These are phyloP conservation scores for Salix exigua DNA, from an alignment of 345 rosid species.

Conservation along the genomic window DNA sequence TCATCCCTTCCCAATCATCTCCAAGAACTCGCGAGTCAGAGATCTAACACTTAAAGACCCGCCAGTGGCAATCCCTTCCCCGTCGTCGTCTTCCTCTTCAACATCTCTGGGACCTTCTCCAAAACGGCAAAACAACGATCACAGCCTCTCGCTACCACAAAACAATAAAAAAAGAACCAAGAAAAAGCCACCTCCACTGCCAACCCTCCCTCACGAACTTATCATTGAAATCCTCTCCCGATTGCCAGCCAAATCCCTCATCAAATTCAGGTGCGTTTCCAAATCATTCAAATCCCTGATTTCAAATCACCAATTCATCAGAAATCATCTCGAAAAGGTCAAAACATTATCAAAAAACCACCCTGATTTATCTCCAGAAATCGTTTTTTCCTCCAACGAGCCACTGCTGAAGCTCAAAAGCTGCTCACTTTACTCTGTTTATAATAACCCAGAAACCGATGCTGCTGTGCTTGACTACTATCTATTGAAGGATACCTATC, in stretches of 20 bases:
- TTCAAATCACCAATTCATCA: slow-evolving; percentile 2
- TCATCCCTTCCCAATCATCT: too few species aligned
- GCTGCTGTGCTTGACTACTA: not conserved
- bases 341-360: not conserved
- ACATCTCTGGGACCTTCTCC: too few species aligned
- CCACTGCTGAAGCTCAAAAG: not conserved
- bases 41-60: too few species aligned
- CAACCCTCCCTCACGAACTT: not conserved
- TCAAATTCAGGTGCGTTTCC: slow-evolving; percentile 16
- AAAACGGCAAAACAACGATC: not conserved
- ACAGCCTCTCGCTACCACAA: not conserved
- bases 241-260: slow-evolving; percentile 11
- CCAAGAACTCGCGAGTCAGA: too few species aligned
- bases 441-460: not conserved
- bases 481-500: not conserved
- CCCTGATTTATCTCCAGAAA: not conserved
- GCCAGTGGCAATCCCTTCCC: too few species aligned
- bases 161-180: not conserved
- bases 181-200: not conserved
- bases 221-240: not conserved
- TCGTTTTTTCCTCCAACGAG: not conserved
- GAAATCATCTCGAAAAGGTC: not conserved
- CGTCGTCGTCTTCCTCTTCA: too few species aligned
- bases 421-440: slow-evolving; percentile 1
- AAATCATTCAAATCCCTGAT: slow-evolving; percentile 10